phyloP scores from a whole-genome alignment of 1,139 yeast species.

The Candida freyschussii region DNA sequence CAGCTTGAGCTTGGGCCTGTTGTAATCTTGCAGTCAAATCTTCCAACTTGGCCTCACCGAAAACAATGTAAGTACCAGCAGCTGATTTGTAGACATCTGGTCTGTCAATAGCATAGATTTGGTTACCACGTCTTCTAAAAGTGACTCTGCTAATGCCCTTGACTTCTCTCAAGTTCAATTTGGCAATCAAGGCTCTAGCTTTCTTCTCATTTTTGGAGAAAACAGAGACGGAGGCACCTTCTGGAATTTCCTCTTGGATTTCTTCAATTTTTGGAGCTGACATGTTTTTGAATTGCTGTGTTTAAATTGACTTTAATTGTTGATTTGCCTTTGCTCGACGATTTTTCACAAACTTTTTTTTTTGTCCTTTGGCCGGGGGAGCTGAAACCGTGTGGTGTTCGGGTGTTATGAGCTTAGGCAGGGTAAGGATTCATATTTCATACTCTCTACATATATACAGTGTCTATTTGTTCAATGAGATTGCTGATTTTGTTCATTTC shows the following conservation, averaged over 20 bases:
- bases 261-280: conserved; percentile 36
- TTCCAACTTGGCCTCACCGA: conserved; percentile 97
- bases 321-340: too few relatives aligned
- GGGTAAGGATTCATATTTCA: too few relatives aligned
- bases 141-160: conserved; percentile 95
- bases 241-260: conserved; percentile 57
- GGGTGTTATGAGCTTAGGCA: background rate
- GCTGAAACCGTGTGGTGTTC: background rate
- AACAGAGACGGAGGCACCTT: conserved; percentile 82
- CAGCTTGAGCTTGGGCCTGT: conserved; percentile 65
- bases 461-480: too few relatives aligned
- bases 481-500: too few relatives aligned
- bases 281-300: conserved; percentile 32
- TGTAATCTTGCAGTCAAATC: conserved; percentile 82
- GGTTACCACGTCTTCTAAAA: conserved; percentile 91
- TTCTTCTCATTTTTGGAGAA: conserved; percentile 91
- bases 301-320: too few relatives aligned
- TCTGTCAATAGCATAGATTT: conserved; percentile 83
- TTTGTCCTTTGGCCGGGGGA: conserved; percentile 5
- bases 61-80: conserved; percentile 93
- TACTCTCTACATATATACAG: too few relatives aligned
- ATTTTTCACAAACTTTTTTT: conserved; percentile 15
- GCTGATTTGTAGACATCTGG: conserved; percentile 95
- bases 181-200: conserved; percentile 88
- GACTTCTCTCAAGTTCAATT: conserved; percentile 86